Base-by-base conservation (phyloP, 306 rosid genomes). In the Begonia fuchsioides region DNA sequence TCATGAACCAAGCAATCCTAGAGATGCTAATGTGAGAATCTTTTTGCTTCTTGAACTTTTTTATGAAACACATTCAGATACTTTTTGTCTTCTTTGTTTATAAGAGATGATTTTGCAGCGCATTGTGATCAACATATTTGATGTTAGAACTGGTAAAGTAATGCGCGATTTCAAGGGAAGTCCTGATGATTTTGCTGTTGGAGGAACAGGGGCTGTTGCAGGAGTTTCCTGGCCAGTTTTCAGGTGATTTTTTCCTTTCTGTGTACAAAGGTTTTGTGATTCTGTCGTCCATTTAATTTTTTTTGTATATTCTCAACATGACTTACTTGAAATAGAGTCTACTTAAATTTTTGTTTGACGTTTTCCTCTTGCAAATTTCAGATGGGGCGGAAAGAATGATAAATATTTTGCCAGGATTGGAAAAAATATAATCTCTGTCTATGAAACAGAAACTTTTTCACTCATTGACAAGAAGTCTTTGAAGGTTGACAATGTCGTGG, bases 171-270 rank as follows among this genome's bases (percentile, higher is more conserved):
- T 83, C 49, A 88, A 83, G 63, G 96, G 94, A 51, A 80, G 75
- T 35, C 79, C 94, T 0, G 86, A 83, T 50, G 96, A 88, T 47
- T 88, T 88, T 76, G 73, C 94, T 13, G 56, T 74, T 60, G 94
- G 93, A 69, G 96, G 81, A 55, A 58, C 81, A 49, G 88, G 86
- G 0, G 86, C 93, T 52, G 86, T 88, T 51, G 55, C 88, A 0
- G 93, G 93, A 17, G 85, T 83, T 19, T 77, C 93, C 13, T 88
- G 96, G 94, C 94, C 96, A 32, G 83, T 83, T 62, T 88, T 88
- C 74, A 83, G 71, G 94, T 87, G 65, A n/a, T n/a, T 47, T 17
- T 54, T 32, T 67, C 15, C 49, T 20, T 12, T 40, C 38, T 11
- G 41, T 43, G 3, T 52, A 45, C 19, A 39, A 11, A 1, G 18